Percentiles rank a stretch among this genome's conserved stretches.
phyloP scores from a whole-genome alignment of 257 asterid genomes.

The Cordia subcordata region DNA sequence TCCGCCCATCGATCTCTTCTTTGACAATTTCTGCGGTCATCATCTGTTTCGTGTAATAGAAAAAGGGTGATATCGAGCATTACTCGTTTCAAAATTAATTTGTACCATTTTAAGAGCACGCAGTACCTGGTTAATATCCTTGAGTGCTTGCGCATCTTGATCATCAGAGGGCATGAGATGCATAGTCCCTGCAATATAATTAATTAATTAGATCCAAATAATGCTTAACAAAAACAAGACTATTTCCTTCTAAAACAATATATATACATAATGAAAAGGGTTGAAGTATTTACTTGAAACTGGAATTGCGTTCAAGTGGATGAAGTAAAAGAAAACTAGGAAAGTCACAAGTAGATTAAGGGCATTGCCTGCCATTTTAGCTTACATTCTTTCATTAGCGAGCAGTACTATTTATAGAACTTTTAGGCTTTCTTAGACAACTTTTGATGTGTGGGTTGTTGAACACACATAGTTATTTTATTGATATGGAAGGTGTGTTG shows the following conservation, averaged over 20 bases:
- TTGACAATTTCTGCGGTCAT: conserved; percentile 1
- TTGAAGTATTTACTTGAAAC: conserved; percentile 13
- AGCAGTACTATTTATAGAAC: conserved; percentile 13
- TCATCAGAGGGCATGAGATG: conserved; percentile 4
- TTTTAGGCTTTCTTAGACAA: not conserved
- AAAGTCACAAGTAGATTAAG: conserved; percentile 13
- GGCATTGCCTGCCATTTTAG: conserved; percentile 13
- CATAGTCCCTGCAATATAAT: conserved; percentile 10
- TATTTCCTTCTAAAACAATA: not conserved
- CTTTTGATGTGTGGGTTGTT: not conserved
- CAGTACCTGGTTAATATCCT: not conserved
- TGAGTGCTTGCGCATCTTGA: conserved; percentile 6
- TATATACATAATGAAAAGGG: too few species aligned
- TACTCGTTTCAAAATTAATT: too few species aligned
- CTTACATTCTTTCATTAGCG: not conserved
- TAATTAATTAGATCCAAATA: not conserved
- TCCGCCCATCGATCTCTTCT: not conserved
- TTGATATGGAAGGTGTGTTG: not conserved
- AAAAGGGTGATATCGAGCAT: too few species aligned
- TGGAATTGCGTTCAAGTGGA: conserved; percentile 13
- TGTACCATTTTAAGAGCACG: too few species aligned
- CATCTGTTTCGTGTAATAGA: too few species aligned
- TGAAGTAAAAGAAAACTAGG: conserved; percentile 9
- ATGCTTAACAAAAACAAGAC: not conserved
- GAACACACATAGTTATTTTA: not conserved